phyloP scores from a whole-genome alignment of 75 land plant genomes.

The Pinus tabuliformis region DNA sequence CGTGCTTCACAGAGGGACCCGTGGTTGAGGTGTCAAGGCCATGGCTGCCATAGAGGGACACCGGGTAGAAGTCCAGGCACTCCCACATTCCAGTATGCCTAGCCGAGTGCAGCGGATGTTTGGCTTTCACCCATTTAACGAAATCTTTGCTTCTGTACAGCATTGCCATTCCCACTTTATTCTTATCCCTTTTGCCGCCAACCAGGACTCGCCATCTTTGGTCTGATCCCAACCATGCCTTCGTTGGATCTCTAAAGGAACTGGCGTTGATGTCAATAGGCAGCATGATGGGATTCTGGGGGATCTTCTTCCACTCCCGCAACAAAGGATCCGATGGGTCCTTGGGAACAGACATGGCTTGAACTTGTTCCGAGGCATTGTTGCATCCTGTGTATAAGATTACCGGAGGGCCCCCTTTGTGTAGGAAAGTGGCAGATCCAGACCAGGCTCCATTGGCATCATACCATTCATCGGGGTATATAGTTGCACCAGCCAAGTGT shows the following conservation, averaged over 20 bases:
- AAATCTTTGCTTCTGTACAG: constrained; percentile 52
- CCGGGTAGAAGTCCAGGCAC: constrained; percentile 80
- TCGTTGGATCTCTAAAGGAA: constrained; percentile 49
- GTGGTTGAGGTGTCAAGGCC: constrained; percentile 41
- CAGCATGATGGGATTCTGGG: constrained; percentile 34
- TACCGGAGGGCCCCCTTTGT: constrained; percentile 19
- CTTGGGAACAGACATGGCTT: constrained; percentile 29
- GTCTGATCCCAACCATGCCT: constrained; percentile 38
- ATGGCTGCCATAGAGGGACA: constrained; percentile 4
- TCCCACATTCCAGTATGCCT: constrained; percentile 70
- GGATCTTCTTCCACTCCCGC: constrained; percentile 26
- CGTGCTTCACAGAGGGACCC: constrained; percentile 51
- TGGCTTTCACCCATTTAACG: constrained; percentile 29
- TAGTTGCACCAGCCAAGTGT: constrained; percentile 23
- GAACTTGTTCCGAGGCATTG: constrained; percentile 12
- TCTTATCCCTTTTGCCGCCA: constrained; percentile 18
- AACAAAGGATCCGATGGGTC: constrained; percentile 32
- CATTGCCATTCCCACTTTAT: constrained; percentile 25
- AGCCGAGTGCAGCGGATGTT: constrained; percentile 33
- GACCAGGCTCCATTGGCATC: constrained; percentile 72
- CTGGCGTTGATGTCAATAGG: constrained; percentile 15
- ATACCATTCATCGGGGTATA: constrained; percentile 29
- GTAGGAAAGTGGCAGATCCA: constrained; percentile 62
- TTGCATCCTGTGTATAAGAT: constrained; percentile 54
- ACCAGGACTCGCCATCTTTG: constrained; percentile 29